Percentiles rank a stretch among this genome's conserved stretches.
Evolutionary conservation across 192 early-diverging fungal species (phyloP).

Genomic region (Coemansia sp.): DNA sequence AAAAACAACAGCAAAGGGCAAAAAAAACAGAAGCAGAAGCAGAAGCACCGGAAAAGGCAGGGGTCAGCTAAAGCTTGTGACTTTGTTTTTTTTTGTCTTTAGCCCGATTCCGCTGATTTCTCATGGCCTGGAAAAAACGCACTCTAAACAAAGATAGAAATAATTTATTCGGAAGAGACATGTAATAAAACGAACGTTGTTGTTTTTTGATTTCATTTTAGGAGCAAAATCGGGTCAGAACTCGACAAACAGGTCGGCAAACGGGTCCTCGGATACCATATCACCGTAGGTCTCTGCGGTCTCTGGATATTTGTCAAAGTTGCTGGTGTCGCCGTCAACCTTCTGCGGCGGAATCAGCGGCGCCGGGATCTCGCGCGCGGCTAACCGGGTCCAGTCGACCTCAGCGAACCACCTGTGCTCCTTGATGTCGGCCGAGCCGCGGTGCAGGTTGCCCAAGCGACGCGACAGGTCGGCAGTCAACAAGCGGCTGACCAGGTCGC

Average conservation of each 20-base stretch:
- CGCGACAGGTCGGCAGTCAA: constrained; percentile 81
- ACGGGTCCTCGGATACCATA: constrained; percentile 65
- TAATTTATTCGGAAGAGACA: not conserved
- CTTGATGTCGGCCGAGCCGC: constrained; percentile 88
- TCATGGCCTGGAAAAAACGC: not conserved
- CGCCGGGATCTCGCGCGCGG: constrained; percentile 71
- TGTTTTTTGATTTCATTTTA: not conserved
- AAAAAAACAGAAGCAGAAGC: too few species aligned
- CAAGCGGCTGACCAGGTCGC: constrained; percentile 82
- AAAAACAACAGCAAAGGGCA: too few species aligned
- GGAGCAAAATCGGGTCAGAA: constrained; percentile 53
- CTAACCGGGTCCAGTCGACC: constrained; percentile 85
- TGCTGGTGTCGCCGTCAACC: constrained; percentile 86
- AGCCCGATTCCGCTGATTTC: too few species aligned
- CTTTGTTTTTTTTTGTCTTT: too few species aligned
- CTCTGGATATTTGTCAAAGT: constrained; percentile 96
- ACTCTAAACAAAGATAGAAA: not conserved
- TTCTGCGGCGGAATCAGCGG: constrained; percentile 84
- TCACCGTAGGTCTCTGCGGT: constrained; percentile 87
- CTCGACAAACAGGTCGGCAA: constrained; percentile 72
- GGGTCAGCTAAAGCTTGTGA: too few species aligned
- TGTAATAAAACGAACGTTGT: too few species aligned
- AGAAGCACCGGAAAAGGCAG: too few species aligned
- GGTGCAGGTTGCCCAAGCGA: constrained; percentile 85
- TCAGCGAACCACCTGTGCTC: constrained; percentile 93